Percentiles rank a stretch among this genome's conserved stretches.
Conservation (phyloP, 139 green algal species). For the Eudorina sp. region DNA sequence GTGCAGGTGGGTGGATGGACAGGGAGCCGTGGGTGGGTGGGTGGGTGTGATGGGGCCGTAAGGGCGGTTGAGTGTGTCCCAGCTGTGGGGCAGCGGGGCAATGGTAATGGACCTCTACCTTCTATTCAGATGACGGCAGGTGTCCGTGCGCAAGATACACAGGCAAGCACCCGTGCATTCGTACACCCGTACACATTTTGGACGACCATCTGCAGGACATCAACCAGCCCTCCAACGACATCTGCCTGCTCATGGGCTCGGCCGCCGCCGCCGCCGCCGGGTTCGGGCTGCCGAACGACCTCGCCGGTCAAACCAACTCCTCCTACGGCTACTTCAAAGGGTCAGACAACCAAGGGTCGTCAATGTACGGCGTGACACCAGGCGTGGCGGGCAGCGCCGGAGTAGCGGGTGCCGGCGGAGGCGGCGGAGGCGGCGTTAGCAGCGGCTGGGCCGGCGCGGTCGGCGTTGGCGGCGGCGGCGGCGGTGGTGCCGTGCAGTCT, state of each 20-base stretch:
- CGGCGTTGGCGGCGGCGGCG: not conserved
- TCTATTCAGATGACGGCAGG: too few species aligned
- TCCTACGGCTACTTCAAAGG: too few species aligned
- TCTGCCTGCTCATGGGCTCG: not conserved
- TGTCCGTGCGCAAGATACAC: too few species aligned
- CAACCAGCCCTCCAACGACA: conserved; percentile 2
- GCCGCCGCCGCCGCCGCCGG: not conserved
- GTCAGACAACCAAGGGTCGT: too few species aligned
- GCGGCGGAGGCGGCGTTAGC: not conserved
- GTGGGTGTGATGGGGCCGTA: not conserved
- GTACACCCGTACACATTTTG: too few species aligned
- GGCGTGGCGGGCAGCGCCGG: not conserved
- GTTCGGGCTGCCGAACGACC: not conserved
- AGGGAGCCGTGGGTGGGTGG: not conserved
- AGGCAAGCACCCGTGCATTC: too few species aligned
- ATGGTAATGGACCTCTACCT: too few species aligned
- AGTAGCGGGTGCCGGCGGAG: too few species aligned
- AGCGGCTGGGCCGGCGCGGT: not conserved
- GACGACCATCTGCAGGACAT: conserved; percentile 5
- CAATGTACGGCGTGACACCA: not conserved
- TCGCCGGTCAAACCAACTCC: not conserved
- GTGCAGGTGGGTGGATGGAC: not conserved
- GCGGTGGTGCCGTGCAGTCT: not conserved
- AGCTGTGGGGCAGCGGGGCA: too few species aligned
- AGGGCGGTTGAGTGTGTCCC: too few species aligned